phyloP scores from a whole-genome alignment of 306 rosid species.

The Senna siamea region DNA sequence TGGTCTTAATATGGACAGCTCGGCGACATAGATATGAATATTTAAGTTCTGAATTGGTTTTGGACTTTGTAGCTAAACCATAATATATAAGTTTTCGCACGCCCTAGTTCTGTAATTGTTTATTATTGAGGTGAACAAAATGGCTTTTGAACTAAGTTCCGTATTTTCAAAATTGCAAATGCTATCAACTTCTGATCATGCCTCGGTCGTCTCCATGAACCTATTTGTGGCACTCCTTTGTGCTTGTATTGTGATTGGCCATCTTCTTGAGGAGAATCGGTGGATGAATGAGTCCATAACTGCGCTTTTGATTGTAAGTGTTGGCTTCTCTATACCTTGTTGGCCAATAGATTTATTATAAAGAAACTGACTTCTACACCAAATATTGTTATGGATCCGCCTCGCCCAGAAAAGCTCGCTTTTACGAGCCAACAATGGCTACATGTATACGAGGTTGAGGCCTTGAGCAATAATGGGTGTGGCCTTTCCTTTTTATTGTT shows the following conservation, averaged over 20 bases:
- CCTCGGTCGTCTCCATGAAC: constrained; percentile 89
- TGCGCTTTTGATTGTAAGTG: constrained; percentile 88
- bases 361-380: constrained; percentile 8
- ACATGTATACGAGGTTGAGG: constrained; percentile 4
- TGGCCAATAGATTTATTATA: neutral
- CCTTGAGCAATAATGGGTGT: neutral
- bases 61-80: constrained; percentile 28
- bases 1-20: constrained; percentile 58
- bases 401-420: neutral
- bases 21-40: constrained; percentile 51
- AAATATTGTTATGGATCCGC: constrained; percentile 2
- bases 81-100: constrained; percentile 13
- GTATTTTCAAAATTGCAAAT: constrained; percentile 60
- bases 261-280: constrained; percentile 97
- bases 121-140: constrained; percentile 45
- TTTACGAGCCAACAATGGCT: neutral
- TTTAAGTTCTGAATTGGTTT: constrained; percentile 19
- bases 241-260: constrained; percentile 95
- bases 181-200: constrained; percentile 77
- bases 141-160: constrained; percentile 56
- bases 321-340: constrained; percentile 16
- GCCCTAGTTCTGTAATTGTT: constrained; percentile 28
- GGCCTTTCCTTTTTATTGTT: neutral
- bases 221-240: constrained; percentile 93
- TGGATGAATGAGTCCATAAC: constrained; percentile 99